These are phyloP conservation scores for Ilyonectria destructans DNA, from an alignment of 2,329 filamentous ascomycete genomes.

Conservation along the genomic window DNA sequence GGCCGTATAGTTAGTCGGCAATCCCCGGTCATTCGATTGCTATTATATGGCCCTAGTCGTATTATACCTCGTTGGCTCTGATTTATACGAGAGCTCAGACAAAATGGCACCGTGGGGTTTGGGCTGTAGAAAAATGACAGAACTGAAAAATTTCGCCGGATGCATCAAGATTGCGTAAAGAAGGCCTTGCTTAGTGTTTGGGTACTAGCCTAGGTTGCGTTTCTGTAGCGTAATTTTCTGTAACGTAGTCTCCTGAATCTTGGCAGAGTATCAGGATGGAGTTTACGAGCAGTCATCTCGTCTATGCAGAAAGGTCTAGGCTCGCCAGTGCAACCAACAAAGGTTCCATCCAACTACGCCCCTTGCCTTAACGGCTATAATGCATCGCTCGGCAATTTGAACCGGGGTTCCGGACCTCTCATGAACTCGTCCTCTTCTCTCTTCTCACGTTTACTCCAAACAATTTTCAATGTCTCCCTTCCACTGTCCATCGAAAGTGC, in stretches of 20 bases:
- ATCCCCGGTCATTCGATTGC: no score
- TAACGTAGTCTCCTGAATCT: background rate
- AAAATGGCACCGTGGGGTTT: no score
- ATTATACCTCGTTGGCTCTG: no score
- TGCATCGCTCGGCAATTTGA: background rate
- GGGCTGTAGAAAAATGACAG: no score
- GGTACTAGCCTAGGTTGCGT: background rate
- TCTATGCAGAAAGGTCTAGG: background rate
- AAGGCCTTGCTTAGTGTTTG: background rate
- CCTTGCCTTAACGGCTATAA: background rate
- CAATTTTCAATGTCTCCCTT: background rate
- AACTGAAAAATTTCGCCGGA: no score
- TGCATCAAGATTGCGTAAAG: no score
- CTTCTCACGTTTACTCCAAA: background rate
- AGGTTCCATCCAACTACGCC: background rate
- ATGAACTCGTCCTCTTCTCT: background rate
- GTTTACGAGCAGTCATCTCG: background rate
- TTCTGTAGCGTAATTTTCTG: background rate
- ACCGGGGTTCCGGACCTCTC: background rate
- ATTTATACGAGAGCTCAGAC: no score
- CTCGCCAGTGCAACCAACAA: background rate
- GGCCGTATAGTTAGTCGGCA: no score
- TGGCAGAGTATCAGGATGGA: background rate
- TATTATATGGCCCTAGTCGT: no score
- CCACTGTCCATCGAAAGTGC: background rate